These are phyloP conservation scores for Crucihimalaya himalaica DNA, from an alignment of 345 rosid genomes.

Conservation along the genomic window DNA sequence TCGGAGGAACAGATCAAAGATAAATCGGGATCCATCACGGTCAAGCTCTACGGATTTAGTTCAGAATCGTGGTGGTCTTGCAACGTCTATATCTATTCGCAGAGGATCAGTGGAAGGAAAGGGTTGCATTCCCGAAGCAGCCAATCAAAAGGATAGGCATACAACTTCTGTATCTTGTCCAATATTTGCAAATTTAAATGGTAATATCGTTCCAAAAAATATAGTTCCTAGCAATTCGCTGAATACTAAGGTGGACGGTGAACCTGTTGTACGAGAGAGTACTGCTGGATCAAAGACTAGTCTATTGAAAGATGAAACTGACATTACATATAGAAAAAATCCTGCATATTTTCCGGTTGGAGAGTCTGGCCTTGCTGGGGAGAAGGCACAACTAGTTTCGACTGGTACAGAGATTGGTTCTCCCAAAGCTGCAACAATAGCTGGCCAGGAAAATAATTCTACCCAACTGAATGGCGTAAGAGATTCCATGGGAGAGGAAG, in stretches of 20 bases:
- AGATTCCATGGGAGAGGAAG: slow-evolving; percentile 47
- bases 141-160: slow-evolving; percentile 58
- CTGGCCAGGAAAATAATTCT: slow-evolving; percentile 44
- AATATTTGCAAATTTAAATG: slow-evolving; percentile 55
- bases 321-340: slow-evolving; percentile 43
- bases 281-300: slow-evolving; percentile 42
- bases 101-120: slow-evolving; percentile 60
- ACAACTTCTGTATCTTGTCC: slow-evolving; percentile 50
- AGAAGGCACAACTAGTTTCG: slow-evolving; percentile 48
- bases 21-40: slow-evolving; percentile 80
- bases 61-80: slow-evolving; percentile 75
- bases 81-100: slow-evolving; percentile 56
- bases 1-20: slow-evolving; percentile 89
- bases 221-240: slow-evolving; percentile 48
- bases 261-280: slow-evolving; percentile 44
- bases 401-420: slow-evolving; percentile 46
- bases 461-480: slow-evolving; percentile 47
- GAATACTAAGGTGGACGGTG: slow-evolving; percentile 52
- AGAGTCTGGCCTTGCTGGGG: slow-evolving; percentile 45
- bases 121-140: slow-evolving; percentile 57
- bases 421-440: slow-evolving; percentile 41
- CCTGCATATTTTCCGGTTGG: slow-evolving; percentile 44
- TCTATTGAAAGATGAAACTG: slow-evolving; percentile 46
- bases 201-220: slow-evolving; percentile 53
- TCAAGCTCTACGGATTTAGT: slow-evolving; percentile 71